Evolutionary conservation across 345 rosid genomes (phyloP).

Genomic region (Cardamine resedifolia): DNA sequence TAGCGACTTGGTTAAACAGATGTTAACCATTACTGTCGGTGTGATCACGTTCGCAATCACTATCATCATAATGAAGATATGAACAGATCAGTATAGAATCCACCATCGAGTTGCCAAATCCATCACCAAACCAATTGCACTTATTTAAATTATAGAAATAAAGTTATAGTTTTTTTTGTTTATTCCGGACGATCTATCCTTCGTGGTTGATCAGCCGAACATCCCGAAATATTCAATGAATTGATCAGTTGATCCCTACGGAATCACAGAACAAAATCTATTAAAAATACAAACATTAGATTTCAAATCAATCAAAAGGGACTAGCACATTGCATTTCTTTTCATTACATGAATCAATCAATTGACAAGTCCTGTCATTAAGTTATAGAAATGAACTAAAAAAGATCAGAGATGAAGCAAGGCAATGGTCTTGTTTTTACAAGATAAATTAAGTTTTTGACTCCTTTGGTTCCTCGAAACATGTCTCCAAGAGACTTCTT

Average conservation of each 20-base stretch:
- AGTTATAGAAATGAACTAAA: constrained; percentile 1
- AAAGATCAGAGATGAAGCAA: constrained; percentile 57
- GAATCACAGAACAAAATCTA: neutral
- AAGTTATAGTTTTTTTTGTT: no score
- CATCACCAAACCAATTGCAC: no score
- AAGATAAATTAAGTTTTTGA: constrained; percentile 74
- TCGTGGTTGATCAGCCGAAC: no score
- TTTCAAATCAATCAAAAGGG: neutral
- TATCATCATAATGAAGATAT: no score
- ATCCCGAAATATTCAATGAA: no score
- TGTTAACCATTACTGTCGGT: no score
- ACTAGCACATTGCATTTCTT: neutral
- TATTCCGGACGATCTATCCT: no score
- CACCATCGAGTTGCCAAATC: no score
- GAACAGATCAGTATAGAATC: no score
- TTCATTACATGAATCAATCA: constrained; percentile 1
- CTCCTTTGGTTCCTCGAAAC: constrained; percentile 72
- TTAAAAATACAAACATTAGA: neutral
- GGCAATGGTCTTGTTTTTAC: constrained; percentile 78
- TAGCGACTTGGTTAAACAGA: no score
- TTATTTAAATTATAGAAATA: no score
- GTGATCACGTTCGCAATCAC: no score
- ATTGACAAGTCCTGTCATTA: neutral
- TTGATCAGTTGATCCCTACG: neutral
- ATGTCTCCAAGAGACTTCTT: constrained; percentile 66